phyloP scores from a whole-genome alignment of 768 basidiomycete genomes.

The Mycena kentingensis region DNA sequence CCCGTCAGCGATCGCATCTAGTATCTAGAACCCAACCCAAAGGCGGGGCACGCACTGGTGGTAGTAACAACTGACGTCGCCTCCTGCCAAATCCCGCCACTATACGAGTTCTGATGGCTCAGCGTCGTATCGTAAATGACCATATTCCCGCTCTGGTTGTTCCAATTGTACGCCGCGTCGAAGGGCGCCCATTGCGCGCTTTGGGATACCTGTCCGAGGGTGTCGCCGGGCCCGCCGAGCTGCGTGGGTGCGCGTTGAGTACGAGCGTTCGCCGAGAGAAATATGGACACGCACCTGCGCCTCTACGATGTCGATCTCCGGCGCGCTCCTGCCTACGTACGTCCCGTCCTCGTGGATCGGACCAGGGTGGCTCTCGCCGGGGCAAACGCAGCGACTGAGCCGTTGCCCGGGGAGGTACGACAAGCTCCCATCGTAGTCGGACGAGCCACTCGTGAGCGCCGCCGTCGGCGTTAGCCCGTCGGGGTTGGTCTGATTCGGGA shows the following conservation, averaged over 20 bases:
- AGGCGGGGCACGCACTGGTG: constrained; percentile 45
- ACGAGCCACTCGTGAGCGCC: constrained; percentile 44
- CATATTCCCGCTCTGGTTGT: constrained; percentile 59
- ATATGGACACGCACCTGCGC: not conserved
- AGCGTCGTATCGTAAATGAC: constrained; percentile 52
- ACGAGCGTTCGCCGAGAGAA: not conserved
- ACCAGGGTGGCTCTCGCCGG: constrained; percentile 59
- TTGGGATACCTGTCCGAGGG: constrained; percentile 64
- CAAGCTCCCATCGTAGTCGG: constrained; percentile 42
- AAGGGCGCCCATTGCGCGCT: constrained; percentile 66
- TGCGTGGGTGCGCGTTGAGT: constrained; percentile 37
- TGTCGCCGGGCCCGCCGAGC: constrained; percentile 25
- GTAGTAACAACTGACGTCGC: constrained; percentile 70
- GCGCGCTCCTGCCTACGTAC: constrained; percentile 55
- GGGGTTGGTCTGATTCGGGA: constrained; percentile 71
- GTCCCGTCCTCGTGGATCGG: constrained; percentile 48
- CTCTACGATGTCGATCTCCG: constrained; percentile 61
- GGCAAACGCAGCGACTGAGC: constrained; percentile 60
- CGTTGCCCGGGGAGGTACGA: constrained; percentile 59
- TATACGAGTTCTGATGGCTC: constrained; percentile 63
- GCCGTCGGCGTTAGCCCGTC: constrained; percentile 41
- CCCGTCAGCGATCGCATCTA: constrained; percentile 1
- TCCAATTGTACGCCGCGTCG: constrained; percentile 62
- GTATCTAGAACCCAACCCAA: constrained; percentile 16
- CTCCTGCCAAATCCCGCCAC: constrained; percentile 79